These are phyloP conservation scores for Prosopis cineraria DNA, from an alignment of 306 rosid genomes.

Conservation along the genomic window DNA sequence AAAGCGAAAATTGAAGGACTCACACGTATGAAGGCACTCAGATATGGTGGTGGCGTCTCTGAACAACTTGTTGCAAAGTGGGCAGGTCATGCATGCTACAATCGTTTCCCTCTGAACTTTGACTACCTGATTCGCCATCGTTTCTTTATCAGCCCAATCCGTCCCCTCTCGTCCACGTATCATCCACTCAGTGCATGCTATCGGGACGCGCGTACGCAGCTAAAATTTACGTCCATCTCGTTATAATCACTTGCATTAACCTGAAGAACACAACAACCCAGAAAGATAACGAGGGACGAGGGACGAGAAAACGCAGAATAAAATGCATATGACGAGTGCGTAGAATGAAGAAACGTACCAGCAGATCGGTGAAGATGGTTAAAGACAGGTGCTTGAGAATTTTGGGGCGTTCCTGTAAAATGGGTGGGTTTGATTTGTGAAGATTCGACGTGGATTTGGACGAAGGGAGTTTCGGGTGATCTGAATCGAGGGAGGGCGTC, in stretches of 20 bases:
- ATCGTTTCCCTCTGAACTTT: slow-evolving; percentile 60
- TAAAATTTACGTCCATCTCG: slow-evolving; percentile 61
- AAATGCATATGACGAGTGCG: slow-evolving; percentile 1
- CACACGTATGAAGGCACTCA: slow-evolving; percentile 84
- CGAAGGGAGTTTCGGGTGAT: slow-evolving; percentile 41
- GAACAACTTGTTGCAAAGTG: slow-evolving; percentile 66
- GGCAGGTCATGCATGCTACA: slow-evolving; percentile 76
- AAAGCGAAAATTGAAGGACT: slow-evolving; percentile 30
- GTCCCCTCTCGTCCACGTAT: slow-evolving; percentile 45
- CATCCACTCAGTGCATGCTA: slow-evolving; percentile 61
- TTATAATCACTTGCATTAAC: slow-evolving; percentile 40
- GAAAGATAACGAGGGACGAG: slow-evolving; percentile 16
- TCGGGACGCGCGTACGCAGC: slow-evolving; percentile 8
- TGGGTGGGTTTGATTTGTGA: slow-evolving; percentile 44
- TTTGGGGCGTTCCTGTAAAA: slow-evolving; percentile 32
- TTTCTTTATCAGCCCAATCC: slow-evolving; percentile 20
- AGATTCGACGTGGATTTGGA: slow-evolving; percentile 53
- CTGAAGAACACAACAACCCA: slow-evolving; percentile 17
- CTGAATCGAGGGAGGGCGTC: slow-evolving; percentile 53
- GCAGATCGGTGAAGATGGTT: slow-evolving; percentile 30
- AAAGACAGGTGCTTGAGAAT: slow-evolving; percentile 7
- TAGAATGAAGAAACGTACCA: slow-evolving; percentile 20
- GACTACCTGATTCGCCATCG: slow-evolving; percentile 68
- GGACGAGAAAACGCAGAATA: slow-evolving; percentile 21
- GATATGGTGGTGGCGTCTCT: slow-evolving; percentile 74